phyloP scores from a whole-genome alignment of 345 rosid genomes.

The Dipteronia sinensis region DNA sequence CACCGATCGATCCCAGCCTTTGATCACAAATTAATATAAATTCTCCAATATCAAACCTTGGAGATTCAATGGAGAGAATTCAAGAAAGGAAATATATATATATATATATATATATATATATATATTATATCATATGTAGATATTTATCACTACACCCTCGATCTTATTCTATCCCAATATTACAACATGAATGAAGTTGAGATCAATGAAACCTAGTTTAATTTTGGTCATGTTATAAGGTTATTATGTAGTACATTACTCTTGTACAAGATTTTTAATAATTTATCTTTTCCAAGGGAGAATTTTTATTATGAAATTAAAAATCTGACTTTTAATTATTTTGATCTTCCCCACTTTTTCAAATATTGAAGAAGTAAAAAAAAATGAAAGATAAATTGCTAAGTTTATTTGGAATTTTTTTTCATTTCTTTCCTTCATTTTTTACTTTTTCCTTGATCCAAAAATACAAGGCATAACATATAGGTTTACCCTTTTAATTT shows the following conservation, averaged over 20 bases:
- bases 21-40: not conserved
- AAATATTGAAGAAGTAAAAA: too few species aligned
- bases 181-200: too few species aligned
- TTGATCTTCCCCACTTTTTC: not conserved
- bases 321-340: too few species aligned
- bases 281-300: not conserved
- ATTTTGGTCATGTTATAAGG: not conserved
- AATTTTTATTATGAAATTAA: too few species aligned
- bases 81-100: not conserved
- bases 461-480: too few species aligned
- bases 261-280: not conserved
- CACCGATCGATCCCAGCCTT: constrained; percentile 25
- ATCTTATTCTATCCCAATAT: not conserved
- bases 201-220: too few species aligned
- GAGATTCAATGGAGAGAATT: not conserved
- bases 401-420: too few species aligned
- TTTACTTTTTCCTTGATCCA: not conserved
- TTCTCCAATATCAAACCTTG: not conserved
- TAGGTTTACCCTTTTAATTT: not conserved
- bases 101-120: too few species aligned
- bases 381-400: too few species aligned
- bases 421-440: not conserved
- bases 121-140: not conserved
- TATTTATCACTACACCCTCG: not conserved
- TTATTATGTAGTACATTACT: not conserved